phyloP scores from a whole-genome alignment of 257 asterid genomes.

The Euphrasia confusa region DNA sequence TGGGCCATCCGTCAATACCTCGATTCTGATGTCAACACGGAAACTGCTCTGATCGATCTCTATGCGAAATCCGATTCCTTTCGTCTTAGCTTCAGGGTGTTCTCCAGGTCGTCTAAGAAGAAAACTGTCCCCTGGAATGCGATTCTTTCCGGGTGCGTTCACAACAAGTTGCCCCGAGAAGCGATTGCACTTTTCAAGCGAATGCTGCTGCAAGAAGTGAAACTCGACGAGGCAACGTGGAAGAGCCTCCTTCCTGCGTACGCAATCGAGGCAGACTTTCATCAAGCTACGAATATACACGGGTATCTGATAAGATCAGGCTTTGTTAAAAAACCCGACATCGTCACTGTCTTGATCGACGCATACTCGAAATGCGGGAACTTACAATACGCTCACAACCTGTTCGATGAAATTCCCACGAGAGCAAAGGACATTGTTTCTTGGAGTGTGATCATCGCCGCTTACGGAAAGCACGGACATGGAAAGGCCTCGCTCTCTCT shows the following conservation, averaged over 20 bases:
- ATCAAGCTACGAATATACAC: too few species aligned
- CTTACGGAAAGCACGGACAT: constrained; percentile 76
- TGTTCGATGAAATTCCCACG: constrained; percentile 43
- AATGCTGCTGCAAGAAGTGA: constrained; percentile 54
- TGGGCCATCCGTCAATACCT: constrained; percentile 66
- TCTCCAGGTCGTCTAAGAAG: constrained; percentile 51
- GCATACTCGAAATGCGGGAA: constrained; percentile 74
- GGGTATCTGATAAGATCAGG: constrained; percentile 54
- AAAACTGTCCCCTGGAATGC: constrained; percentile 90
- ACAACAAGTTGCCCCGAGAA: constrained; percentile 47
- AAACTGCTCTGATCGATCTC: constrained; percentile 72
- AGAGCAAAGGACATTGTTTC: constrained; percentile 60
- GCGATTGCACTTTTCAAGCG: constrained; percentile 65
- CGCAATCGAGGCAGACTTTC: too few species aligned
- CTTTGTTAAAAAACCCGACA: constrained; percentile 49
- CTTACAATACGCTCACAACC: constrained; percentile 48
- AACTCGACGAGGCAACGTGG: constrained; percentile 69
- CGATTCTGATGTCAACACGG: constrained; percentile 67
- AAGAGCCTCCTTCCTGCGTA: constrained; percentile 48
- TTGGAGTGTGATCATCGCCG: constrained; percentile 80
- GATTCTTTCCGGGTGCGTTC: constrained; percentile 66
- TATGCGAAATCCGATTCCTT: constrained; percentile 67
- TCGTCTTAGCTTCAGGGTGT: constrained; percentile 47
- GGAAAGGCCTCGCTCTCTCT: constrained; percentile 61
- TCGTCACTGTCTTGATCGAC: constrained; percentile 70